A percentile compares a stretch with the other conserved stretches of the same genome.
These are phyloP conservation scores for Claviceps paspali DNA, from an alignment of 2,329 filamentous ascomycete species.

Conservation along the genomic window DNA sequence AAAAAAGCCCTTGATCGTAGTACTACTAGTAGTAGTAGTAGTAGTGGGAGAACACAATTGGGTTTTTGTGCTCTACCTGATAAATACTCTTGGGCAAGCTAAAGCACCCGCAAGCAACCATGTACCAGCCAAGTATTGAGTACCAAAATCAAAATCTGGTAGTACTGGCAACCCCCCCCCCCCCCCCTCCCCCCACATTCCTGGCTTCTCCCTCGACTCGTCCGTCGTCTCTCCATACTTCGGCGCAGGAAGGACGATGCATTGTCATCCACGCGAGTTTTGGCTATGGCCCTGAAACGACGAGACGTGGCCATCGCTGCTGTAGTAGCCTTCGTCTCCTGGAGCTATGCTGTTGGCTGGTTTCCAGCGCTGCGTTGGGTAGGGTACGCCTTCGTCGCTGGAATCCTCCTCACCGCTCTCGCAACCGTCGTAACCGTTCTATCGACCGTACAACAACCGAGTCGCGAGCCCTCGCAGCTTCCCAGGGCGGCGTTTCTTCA, in stretches of 20 bases:
- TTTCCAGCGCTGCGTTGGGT: constrained; percentile 70
- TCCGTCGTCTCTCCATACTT: background rate
- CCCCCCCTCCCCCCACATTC: background rate
- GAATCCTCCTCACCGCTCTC: constrained; percentile 41
- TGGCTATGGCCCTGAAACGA: constrained; percentile 54
- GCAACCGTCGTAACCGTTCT: constrained; percentile 43
- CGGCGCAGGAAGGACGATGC: constrained; percentile 15
- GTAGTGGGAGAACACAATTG: too few species aligned
- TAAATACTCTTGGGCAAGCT: too few species aligned
- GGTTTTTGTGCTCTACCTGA: too few species aligned
- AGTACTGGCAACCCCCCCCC: too few species aligned
- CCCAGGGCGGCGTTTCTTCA: constrained; percentile 43
- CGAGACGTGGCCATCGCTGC: constrained; percentile 55
- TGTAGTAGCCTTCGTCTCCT: constrained; percentile 63
- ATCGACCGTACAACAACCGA: constrained; percentile 32
- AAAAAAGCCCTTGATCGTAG: too few species aligned
- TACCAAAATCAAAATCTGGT: too few species aligned
- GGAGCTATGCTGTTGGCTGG: constrained; percentile 75
- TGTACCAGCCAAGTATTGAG: too few species aligned
- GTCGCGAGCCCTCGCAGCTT: constrained; percentile 24
- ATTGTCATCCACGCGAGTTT: constrained; percentile 13
- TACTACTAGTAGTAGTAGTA: too few species aligned
- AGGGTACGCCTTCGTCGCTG: constrained; percentile 67
- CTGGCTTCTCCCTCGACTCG: background rate
- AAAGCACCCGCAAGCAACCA: too few species aligned